Base-by-base conservation (phyloP, 257 asterid genomes). In the Jacaranda mimosifolia region DNA sequence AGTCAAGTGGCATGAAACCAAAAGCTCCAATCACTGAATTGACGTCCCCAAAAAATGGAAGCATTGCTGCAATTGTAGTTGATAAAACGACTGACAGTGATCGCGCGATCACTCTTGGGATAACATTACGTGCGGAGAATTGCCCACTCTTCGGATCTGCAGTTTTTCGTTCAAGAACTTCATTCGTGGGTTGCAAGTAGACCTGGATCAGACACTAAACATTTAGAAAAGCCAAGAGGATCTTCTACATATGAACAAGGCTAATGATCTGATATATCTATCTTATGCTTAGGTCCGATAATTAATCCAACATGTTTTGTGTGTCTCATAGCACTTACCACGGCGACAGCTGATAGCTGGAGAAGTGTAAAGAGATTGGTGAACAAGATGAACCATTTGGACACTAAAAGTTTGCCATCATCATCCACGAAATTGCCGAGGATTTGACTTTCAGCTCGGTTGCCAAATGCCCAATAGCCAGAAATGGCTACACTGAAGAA, bases 401-500 rank as follows among this genome's bases (percentile, higher is more conserved):
- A 96, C 8, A 92, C 79, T 9, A 91, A 82, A 52, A 91, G 74
- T 43, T 55, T 80, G 72, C 94, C 96, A 42, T 90, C 71, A 10
- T 80, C 74, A 26, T 26, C 1, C 63, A 90, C 51, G 80, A 95
- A 95, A 83, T 93, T 95, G 89, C 75, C 83, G 19, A 92, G 91
- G 36, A 95, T 76, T 0, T 86, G 87, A 65, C 89, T 89, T 4
- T 87, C 67, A 12, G 94, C 87, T 56, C 68, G 51, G 78, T 90
- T 95, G 12, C 99, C 97, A 77, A 95, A 95, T 9, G 97, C 96
- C 97, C 97, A 93, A 42, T 95, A 95, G 7, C 99, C 97, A 36
- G 99, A 89, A 82, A 95, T 85, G 0, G 97, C 87, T 17, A 95
- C 99, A 51, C 94, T 86, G 84, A 86, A 93, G 84, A 91, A 95